These are phyloP conservation scores for Candida maris DNA, from an alignment of 805 yeast genomes.

Conservation along the genomic window DNA sequence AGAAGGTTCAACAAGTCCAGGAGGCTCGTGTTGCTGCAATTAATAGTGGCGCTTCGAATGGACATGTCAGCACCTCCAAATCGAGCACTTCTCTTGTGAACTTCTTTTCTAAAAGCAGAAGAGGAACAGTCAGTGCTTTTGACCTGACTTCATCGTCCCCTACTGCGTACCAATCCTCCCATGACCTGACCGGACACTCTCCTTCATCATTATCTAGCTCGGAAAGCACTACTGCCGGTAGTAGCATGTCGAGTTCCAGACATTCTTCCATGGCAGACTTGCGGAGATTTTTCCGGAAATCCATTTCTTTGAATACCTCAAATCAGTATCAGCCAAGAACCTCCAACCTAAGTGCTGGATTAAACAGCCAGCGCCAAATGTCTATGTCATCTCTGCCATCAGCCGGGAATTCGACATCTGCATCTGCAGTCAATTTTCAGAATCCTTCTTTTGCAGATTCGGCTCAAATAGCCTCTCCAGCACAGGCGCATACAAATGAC, in stretches of 20 bases:
- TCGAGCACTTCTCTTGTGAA: constrained; percentile 49
- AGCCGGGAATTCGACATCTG: constrained; percentile 8
- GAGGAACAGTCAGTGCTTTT: constrained; percentile 32
- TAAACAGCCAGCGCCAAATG: constrained; percentile 29
- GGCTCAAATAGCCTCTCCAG: constrained; percentile 6
- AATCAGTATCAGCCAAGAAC: constrained; percentile 26
- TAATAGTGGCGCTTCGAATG: constrained; percentile 4
- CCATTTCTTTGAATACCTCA: constrained; percentile 22
- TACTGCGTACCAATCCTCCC: constrained; percentile 28
- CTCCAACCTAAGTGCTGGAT: constrained; percentile 34
- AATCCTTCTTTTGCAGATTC: constrained; percentile 11
- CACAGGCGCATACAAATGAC: constrained; percentile 13
- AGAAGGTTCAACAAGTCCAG: constrained; percentile 56
- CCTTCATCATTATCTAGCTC: constrained; percentile 31
- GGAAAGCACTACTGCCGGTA: constrained; percentile 17
- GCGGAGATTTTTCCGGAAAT: constrained; percentile 64
- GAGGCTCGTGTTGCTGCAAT: constrained; percentile 38
- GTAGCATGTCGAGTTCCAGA: constrained; percentile 42
- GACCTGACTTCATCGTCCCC: constrained; percentile 31
- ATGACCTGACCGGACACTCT: constrained; percentile 27
- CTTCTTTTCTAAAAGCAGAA: constrained; percentile 46
- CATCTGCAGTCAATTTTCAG: constrained; percentile 15
- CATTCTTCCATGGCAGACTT: constrained; percentile 79
- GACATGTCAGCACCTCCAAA: constrained; percentile 17
- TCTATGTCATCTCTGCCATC: constrained; percentile 11